Evolutionary conservation across 306 rosid genomes (phyloP).

Genomic region (Alnus rubra): DNA sequence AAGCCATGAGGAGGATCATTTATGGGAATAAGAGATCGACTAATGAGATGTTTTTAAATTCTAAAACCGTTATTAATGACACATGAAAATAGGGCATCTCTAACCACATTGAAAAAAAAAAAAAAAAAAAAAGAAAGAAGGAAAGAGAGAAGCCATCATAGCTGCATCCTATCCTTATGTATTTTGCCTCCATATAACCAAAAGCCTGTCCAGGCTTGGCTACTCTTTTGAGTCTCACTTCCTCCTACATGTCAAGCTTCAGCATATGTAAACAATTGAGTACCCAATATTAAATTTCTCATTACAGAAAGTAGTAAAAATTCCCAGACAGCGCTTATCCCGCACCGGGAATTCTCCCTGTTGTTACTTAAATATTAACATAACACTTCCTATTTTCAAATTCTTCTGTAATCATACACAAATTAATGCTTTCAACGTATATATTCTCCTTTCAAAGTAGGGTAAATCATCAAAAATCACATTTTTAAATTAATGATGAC

Average conservation of each 20-base stretch:
- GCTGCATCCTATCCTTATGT: not conserved
- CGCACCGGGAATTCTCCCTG: too few species aligned
- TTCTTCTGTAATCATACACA: not conserved
- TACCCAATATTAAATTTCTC: not conserved
- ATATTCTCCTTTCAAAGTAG: not conserved
- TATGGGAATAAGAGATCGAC: not conserved
- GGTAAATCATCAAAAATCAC: not conserved
- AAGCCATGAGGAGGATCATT: not conserved
- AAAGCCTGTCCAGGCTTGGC: not conserved
- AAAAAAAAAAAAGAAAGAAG: too few species aligned
- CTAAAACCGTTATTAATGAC: not conserved
- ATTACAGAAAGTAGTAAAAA: not conserved
- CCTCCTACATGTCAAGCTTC: not conserved
- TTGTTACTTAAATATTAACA: not conserved
- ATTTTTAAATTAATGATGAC: not conserved
- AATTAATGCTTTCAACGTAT: not conserved
- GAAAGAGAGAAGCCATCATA: too few species aligned
- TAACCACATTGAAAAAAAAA: too few species aligned
- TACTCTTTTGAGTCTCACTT: not conserved
- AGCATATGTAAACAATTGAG: not conserved
- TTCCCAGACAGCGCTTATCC: not conserved
- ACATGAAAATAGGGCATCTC: not conserved
- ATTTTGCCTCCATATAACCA: not conserved
- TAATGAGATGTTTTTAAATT: not conserved
- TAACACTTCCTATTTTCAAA: not conserved